phyloP scores from a whole-genome alignment of 345 rosid genomes.

The Streptanthus diversifolius region DNA sequence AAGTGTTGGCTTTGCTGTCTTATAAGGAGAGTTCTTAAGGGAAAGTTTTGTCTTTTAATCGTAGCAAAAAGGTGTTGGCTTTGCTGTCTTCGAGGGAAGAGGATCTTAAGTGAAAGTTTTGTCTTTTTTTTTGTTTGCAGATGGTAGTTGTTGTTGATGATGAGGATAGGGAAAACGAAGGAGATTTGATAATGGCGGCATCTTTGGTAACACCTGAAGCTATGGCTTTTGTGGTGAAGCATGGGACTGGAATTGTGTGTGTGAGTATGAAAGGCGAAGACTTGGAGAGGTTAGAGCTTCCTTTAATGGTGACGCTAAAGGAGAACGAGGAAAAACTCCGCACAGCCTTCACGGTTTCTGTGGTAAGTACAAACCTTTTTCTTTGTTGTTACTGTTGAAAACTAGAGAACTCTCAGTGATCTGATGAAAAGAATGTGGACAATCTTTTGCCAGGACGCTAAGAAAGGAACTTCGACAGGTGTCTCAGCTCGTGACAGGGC shows the following conservation, averaged over 20 bases:
- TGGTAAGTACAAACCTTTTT: slow-evolving; percentile 43
- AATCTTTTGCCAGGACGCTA: slow-evolving; percentile 54
- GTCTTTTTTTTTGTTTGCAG: slow-evolving; percentile 28
- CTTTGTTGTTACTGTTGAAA: neutral
- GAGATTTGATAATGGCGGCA: slow-evolving; percentile 91
- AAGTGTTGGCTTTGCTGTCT: slow-evolving; percentile 3
- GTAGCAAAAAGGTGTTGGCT: neutral
- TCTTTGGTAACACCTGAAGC: slow-evolving; percentile 73
- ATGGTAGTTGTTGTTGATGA: slow-evolving; percentile 87
- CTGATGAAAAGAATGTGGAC: neutral
- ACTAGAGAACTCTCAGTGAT: neutral
- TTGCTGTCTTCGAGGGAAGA: neutral
- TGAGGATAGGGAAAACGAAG: slow-evolving; percentile 93
- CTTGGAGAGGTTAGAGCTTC: slow-evolving; percentile 82
- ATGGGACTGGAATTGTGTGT: slow-evolving; percentile 90
- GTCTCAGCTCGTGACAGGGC: slow-evolving; percentile 93
- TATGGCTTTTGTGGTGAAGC: slow-evolving; percentile 85
- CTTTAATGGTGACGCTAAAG: slow-evolving; percentile 73
- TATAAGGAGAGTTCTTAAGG: neutral
- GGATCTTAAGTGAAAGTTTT: neutral
- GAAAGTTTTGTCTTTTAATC: neutral
- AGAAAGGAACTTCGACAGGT: slow-evolving; percentile 74
- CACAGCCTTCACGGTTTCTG: slow-evolving; percentile 87
- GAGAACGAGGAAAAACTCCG: slow-evolving; percentile 80
- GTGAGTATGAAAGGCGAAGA: slow-evolving; percentile 82